Percentiles rank a stretch among this genome's conserved stretches.
These are phyloP conservation scores for Pulveroboletus sp. DNA, from an alignment of 768 basidiomycete species.

Conservation along the genomic window DNA sequence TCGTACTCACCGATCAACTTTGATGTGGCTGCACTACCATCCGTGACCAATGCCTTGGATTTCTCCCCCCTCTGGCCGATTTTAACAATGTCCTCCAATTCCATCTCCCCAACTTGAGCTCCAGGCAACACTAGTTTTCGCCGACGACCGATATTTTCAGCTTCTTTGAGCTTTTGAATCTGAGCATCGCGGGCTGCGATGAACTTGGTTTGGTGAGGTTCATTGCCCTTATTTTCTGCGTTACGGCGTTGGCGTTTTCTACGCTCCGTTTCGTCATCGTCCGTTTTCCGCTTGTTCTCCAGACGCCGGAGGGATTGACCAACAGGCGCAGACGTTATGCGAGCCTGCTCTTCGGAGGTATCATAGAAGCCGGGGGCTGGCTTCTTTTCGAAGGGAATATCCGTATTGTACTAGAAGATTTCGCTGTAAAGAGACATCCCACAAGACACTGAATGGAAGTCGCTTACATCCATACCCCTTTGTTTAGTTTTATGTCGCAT, in stretches of 20 bases:
- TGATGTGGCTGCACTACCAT: constrained; percentile 82
- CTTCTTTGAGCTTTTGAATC: constrained; percentile 96
- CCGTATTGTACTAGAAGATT: constrained; percentile 79
- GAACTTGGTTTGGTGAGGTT: constrained; percentile 85
- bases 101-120: constrained; percentile 91
- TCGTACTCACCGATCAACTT: constrained; percentile 90
- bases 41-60: constrained; percentile 78
- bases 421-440: background rate
- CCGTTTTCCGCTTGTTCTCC: constrained; percentile 93
- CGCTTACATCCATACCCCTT: constrained; percentile 93
- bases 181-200: constrained; percentile 96
- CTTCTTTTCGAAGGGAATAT: constrained; percentile 98
- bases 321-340: constrained; percentile 80
- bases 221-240: constrained; percentile 59
- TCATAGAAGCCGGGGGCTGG: constrained; percentile 96
- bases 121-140: constrained; percentile 78
- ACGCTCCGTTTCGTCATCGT: constrained; percentile 90
- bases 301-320: constrained; percentile 88
- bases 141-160: constrained; percentile 88
- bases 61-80: constrained; percentile 91
- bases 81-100: constrained; percentile 97
- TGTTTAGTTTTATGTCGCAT: constrained; percentile 93
- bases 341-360: constrained; percentile 88
- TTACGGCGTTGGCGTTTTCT: constrained; percentile 81
- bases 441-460: background rate